Evolutionary conservation across 2,329 filamentous ascomycete species (phyloP).

Genomic region (Nannizziopsis barbatae): DNA sequence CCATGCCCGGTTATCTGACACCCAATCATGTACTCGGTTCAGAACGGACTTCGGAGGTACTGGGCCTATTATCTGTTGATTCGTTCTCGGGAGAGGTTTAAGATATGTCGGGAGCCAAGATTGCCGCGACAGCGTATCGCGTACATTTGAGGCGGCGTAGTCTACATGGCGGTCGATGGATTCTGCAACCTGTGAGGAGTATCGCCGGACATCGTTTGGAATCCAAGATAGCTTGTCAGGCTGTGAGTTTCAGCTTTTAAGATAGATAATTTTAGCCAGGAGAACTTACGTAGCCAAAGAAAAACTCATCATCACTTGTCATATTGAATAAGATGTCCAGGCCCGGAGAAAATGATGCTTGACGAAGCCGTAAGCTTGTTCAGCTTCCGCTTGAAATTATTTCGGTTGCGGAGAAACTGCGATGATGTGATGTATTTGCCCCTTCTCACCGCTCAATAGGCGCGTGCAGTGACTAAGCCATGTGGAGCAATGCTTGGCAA

Average conservation of each 20-base stretch:
- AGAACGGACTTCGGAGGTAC: constrained; percentile 35
- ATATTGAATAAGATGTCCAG: constrained; percentile 39
- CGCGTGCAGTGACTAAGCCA: no score
- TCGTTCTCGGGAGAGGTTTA: constrained; percentile 43
- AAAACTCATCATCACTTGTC: constrained; percentile 69
- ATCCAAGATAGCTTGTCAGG: constrained; percentile 40
- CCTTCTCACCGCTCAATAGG: no score
- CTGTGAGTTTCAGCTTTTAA: constrained; percentile 25
- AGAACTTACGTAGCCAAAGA: constrained; percentile 59
- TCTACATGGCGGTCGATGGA: constrained; percentile 75
- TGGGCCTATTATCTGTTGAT: constrained; percentile 16
- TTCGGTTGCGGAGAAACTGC: background rate
- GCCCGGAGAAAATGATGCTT: background rate
- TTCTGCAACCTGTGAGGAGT: constrained; percentile 62
- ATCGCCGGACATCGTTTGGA: constrained; percentile 56
- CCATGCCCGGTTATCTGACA: constrained; percentile 59
- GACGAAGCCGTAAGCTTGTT: background rate
- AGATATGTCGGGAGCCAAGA: constrained; percentile 63
- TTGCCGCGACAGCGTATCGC: constrained; percentile 55
- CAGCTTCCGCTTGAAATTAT: background rate
- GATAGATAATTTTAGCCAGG: background rate
- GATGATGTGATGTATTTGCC: background rate
- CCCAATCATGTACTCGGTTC: constrained; percentile 58
- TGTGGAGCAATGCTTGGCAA: no score
- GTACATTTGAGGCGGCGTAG: constrained; percentile 56